Evolutionary conservation across 2,329 filamentous ascomycete genomes (phyloP), one percentile per base, ranked within the genome.

Genomic region (Plenodomus lindquistii): DNA sequence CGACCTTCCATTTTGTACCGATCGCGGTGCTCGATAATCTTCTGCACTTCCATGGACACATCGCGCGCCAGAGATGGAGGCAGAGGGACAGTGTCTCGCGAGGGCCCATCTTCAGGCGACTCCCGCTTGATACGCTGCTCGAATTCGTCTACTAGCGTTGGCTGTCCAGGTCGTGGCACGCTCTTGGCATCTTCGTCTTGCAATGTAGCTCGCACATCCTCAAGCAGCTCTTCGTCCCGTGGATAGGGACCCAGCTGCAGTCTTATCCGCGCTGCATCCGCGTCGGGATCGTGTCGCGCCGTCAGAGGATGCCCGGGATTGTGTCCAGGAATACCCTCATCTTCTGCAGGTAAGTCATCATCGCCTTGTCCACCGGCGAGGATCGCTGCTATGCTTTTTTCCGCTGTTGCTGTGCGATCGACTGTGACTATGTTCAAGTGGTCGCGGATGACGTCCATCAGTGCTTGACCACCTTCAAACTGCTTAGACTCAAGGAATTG

Each of bases 11-110:
- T 93, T 67, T 85, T 88, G 71, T 97, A 96, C 16, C 93, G 84
- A 65, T 97, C 93, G 18, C 94, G 85, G 65, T 96, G 90, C 72
- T 99, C 94, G 57, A 91, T 89, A 9, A 97, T 85, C 69, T 93
- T 94, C 66, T 94, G 90, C 63, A 97, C 91, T 72, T 97, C 94
- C 77, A 97, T 89, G 21, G 90, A 85, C 7, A 99, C 91, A 63
- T 99, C 94, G 52, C 92, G 83, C 2, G 91, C 91, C 16, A 91
- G 84, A 0, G 93, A 95, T 4, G 91, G 88, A 1, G 94, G 94
- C 18, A 95, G 84, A 2, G 94, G 93, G 18, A 97, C 82, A 19
- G 92, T 87, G 15, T 87, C 81, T 37, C 92, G 84, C 40, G 79
- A 86, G 2, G 92, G 92, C 0, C 81, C 89, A 66, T 97, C 94